A percentile compares a stretch with the other conserved stretches of the same genome.
phyloP scores from a whole-genome alignment of 257 asterid species.

The Solanum megistacrolobum region DNA sequence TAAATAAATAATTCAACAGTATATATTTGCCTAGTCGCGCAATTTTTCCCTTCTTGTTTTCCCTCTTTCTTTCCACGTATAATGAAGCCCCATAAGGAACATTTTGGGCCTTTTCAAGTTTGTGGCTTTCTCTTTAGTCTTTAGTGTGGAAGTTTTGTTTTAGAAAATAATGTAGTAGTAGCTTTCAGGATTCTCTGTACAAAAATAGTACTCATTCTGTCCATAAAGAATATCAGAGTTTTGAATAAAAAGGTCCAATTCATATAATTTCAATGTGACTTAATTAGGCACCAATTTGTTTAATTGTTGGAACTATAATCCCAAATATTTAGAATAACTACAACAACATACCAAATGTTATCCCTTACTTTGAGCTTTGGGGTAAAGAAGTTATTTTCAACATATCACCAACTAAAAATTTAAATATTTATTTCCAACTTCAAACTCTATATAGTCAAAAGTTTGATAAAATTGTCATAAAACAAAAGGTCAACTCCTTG shows the following conservation, averaged over 20 bases:
- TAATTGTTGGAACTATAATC: background rate
- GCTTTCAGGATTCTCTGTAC: too few species aligned
- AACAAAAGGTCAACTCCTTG: background rate
- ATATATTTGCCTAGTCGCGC: too few species aligned
- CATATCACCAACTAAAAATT: background rate
- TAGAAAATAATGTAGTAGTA: too few species aligned
- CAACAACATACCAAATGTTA: background rate
- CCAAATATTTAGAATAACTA: background rate
- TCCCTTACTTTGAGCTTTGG: background rate
- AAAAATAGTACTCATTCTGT: too few species aligned
- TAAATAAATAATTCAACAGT: too few species aligned
- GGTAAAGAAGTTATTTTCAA: background rate
- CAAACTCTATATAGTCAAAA: background rate
- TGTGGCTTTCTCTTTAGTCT: background rate
- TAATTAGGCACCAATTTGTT: background rate
- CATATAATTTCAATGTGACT: background rate
- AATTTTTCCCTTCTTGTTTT: background rate
- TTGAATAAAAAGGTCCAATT: background rate
- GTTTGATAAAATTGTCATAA: background rate
- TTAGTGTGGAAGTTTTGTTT: background rate
- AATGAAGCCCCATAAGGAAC: background rate
- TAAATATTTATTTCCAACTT: background rate
- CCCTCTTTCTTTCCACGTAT: background rate
- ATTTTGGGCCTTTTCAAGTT: background rate
- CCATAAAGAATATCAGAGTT: background rate